Conservation (phyloP, 2,329 filamentous ascomycete genomes). For the Aspergillus luchuensis region DNA sequence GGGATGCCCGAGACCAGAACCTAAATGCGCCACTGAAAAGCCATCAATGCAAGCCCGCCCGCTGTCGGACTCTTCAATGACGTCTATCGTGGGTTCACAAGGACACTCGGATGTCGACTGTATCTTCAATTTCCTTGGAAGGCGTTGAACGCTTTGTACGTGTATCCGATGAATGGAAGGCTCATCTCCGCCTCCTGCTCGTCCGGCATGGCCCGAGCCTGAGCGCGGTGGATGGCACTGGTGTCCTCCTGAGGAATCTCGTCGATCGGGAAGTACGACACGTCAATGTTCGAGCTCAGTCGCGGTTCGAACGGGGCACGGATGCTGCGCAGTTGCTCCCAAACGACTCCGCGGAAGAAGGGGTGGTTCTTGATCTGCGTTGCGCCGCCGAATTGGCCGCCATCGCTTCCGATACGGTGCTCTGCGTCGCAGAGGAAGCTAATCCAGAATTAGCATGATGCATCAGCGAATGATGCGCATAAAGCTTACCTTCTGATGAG, state of each 20-base stretch:
- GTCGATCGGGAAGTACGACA: constrained; percentile 97
- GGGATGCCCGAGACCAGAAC: constrained; percentile 25
- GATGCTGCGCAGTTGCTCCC: constrained; percentile 88
- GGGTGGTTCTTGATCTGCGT: constrained; percentile 90
- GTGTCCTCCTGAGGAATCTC: constrained; percentile 98
- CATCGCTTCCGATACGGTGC: constrained; percentile 78
- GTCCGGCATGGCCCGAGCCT: constrained; percentile 70
- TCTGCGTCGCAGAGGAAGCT: constrained; percentile 94
- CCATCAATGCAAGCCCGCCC: constrained; percentile 38
- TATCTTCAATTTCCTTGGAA: constrained; percentile 50
- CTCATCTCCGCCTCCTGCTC: constrained; percentile 93
- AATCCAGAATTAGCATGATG: constrained; percentile 27
- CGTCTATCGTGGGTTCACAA: constrained; percentile 23
- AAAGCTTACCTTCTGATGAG: constrained; percentile 78
- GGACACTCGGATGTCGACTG: constrained; percentile 22
- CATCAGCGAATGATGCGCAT: not conserved
- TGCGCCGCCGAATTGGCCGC: constrained; percentile 65
- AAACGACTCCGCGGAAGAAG: constrained; percentile 97
- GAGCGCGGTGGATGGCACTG: constrained; percentile 79
- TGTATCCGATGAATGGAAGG: constrained; percentile 93
- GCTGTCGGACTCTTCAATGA: constrained; percentile 28
- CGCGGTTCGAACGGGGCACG: constrained; percentile 95
- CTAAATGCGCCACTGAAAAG: constrained; percentile 25
- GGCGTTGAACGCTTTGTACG: constrained; percentile 92
- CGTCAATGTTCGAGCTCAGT: constrained; percentile 89